Conservation (phyloP, 768 basidiomycete genomes). For the Lentinula guzmanii region DNA sequence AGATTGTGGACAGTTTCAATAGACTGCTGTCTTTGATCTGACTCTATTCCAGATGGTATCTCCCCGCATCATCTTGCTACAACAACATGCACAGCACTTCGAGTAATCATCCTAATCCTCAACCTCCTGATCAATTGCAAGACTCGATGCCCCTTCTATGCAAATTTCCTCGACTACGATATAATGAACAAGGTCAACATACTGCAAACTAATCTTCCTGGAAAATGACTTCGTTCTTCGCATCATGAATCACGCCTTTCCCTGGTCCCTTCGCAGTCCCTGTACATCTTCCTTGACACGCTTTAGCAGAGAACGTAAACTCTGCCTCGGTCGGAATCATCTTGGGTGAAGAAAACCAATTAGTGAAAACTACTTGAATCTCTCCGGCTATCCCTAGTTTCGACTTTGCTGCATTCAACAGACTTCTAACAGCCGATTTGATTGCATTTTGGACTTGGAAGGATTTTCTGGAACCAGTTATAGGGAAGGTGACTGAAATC, state of each 20-base stretch:
- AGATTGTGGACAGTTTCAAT: constrained; percentile 20
- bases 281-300: neutral
- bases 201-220: neutral
- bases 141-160: too few species aligned
- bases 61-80: too few species aligned
- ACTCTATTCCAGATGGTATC: too few species aligned
- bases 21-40: too few species aligned
- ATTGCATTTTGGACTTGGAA: neutral
- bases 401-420: neutral
- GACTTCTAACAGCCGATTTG: neutral
- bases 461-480: neutral
- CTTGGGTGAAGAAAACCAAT: neutral
- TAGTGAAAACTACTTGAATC: neutral
- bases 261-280: neutral
- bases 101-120: too few species aligned
- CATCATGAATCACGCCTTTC: neutral
- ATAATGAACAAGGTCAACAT: too few species aligned
- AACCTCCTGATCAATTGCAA: too few species aligned
- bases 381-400: neutral
- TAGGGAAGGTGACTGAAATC: neutral
- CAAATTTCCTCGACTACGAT: too few species aligned
- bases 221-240: neutral
- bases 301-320: neutral
- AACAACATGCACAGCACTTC: too few species aligned
- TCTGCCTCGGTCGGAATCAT: neutral